phyloP scores from a whole-genome alignment of 2,329 filamentous ascomycete genomes.

The Acrodontium crateriforme region DNA sequence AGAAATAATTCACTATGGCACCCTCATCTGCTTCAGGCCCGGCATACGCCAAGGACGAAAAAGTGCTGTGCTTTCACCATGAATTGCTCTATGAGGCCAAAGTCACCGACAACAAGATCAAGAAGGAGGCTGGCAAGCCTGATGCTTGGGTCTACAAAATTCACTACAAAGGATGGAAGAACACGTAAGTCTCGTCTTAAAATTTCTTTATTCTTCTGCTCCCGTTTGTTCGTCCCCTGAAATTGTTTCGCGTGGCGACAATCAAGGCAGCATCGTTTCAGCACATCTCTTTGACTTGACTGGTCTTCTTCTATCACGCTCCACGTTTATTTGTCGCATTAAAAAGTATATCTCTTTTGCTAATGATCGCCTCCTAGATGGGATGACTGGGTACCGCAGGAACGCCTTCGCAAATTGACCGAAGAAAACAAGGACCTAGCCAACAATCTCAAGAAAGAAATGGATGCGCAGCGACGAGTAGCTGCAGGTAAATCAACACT shows the following conservation, averaged over 20 bases:
- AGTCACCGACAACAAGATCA: conserved; percentile 62
- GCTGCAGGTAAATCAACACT: conserved; percentile 28
- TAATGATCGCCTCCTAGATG: conserved; percentile 41
- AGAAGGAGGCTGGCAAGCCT: conserved; percentile 51
- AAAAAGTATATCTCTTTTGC: no score
- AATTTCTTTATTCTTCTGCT: no score
- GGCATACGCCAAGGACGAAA: conserved; percentile 64
- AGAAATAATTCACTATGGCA: conserved; percentile 54
- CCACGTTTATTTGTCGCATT: no score
- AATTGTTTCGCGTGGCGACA: no score
- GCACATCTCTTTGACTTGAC: no score
- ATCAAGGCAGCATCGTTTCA: no score
- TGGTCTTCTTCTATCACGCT: no score
- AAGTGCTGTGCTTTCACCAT: conserved; percentile 91
- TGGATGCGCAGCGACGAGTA: conserved; percentile 43
- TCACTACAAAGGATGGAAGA: conserved; percentile 99
- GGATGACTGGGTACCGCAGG: conserved; percentile 96
- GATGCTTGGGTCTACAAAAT: conserved; percentile 77
- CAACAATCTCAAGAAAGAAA: conserved; percentile 54
- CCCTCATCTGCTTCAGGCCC: conserved; percentile 36
- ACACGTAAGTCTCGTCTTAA: conserved; percentile 50
- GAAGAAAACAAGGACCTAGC: conserved; percentile 92
- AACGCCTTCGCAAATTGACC: conserved; percentile 85
- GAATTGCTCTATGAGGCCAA: conserved; percentile 97
- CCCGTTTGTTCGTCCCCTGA: no score